Evolutionary conservation across 306 rosid species (phyloP).

Genomic region (Parietaria judaica): DNA sequence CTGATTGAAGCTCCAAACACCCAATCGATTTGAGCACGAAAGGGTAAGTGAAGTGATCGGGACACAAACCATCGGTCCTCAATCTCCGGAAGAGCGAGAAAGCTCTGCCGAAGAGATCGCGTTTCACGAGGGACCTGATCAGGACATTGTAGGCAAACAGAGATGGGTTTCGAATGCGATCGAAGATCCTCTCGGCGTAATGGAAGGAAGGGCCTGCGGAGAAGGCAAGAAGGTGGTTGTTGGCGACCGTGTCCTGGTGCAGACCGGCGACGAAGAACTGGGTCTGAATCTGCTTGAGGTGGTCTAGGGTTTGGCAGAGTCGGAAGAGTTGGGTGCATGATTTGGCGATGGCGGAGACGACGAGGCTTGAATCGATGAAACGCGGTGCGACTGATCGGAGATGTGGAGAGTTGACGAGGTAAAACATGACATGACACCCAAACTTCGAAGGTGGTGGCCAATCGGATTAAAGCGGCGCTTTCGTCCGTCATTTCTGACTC

Average conservation of each 20-base stretch:
- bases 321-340: slow-evolving; percentile 35
- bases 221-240: slow-evolving; percentile 42
- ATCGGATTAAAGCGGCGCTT: too few species aligned
- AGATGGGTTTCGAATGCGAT: slow-evolving; percentile 27
- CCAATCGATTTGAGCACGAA: too few species aligned
- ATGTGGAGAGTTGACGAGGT: too few species aligned
- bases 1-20: too few species aligned
- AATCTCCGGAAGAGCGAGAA: slow-evolving; percentile 36
- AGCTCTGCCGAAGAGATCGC: slow-evolving; percentile 27
- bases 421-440: too few species aligned
- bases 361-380: too few species aligned
- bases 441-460: too few species aligned
- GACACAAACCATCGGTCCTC: slow-evolving; percentile 34
- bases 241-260: slow-evolving; percentile 40
- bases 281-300: slow-evolving; percentile 58
- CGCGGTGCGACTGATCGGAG: too few species aligned
- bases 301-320: slow-evolving; percentile 42
- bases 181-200: slow-evolving; percentile 39
- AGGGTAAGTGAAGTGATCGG: too few species aligned
- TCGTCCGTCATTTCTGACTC: too few species aligned
- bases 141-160: slow-evolving; percentile 48
- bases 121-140: slow-evolving; percentile 38
- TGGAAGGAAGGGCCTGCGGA: slow-evolving; percentile 34
- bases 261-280: slow-evolving; percentile 40
- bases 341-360: neutral